Base-by-base conservation (phyloP, 352 stramenopile genomes). In the Pythium myriotylum region DNA sequence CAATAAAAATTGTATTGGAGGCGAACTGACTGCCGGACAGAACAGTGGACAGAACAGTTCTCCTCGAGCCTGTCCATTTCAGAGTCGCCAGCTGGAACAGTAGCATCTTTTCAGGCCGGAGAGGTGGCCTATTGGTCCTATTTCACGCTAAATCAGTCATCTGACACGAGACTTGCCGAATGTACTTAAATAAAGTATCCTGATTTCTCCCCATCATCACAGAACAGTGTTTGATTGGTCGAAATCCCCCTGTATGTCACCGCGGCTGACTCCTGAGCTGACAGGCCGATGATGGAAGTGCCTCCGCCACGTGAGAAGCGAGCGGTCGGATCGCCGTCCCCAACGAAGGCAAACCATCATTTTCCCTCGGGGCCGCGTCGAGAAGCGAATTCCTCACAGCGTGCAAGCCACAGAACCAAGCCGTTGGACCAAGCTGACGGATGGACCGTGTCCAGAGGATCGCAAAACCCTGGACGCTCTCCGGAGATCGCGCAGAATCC, bases 101-200 rank as follows among this genome's bases (percentile, higher is more conserved):
- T 1, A 7, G 4, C 27, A 26, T 54, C 29, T 42, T 52, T 53
- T 54, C 27, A 26, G 47, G 47, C 35, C 47, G 42, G 47, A 54
- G 9, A 54, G 47, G 46, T 53, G 46, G 12, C 17, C 46, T 22
- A 49, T n/a, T 52, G 16, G 37, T 43, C 37, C 4, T 24, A 41
- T 41, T 9, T 26, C 13, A 43, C 13, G 8, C n/a, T 26, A 53
- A 41, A 41, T 13, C 32, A 46, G 33, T 56, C 16, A 20, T 33
- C 37, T 53, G n/a, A 2, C 22, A 17, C 10, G 13, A 43, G 13
- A 16, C 37, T 16, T 40, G 33, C 8, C 14, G 33, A 49, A 23
- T 57, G 20, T 19, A 57, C 33, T 57, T n/a, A 55, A 45, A 55
- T 45, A 55, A 39, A 17, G 29, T 35, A 35, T 10, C 29, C 29